A percentile compares a stretch with the other conserved stretches of the same genome.
These are phyloP conservation scores for Taphrina sp. DNA, from an alignment of 1,139 yeast genomes.

Conservation along the genomic window DNA sequence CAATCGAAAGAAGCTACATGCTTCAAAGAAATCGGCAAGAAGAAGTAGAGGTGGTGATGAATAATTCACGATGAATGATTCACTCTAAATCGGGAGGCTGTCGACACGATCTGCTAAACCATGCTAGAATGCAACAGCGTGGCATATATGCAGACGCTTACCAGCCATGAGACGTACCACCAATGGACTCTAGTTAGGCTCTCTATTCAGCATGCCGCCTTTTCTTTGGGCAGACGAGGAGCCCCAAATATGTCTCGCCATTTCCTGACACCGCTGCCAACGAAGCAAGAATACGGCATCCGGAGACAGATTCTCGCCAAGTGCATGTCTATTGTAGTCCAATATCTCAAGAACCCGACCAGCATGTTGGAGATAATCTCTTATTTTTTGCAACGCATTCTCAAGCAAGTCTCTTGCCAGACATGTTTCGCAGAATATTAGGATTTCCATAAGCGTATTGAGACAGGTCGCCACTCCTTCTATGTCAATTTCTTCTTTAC, in stretches of 20 bases:
- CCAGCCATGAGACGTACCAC: neutral
- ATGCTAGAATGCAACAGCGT: neutral
- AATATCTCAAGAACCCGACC: slow-evolving; percentile 29
- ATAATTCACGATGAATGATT: too few relatives aligned
- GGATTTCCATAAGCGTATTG: neutral
- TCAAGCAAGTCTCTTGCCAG: neutral
- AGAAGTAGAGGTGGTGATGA: slow-evolving; percentile 21
- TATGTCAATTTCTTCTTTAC: too few relatives aligned
- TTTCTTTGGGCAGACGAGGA: neutral
- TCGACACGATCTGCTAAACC: neutral
- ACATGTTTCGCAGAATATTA: neutral
- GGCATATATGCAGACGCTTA: neutral
- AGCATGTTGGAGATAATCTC: slow-evolving; percentile 12
- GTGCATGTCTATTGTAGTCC: slow-evolving; percentile 2
- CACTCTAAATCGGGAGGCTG: too few relatives aligned
- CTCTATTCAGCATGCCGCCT: neutral
- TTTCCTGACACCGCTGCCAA: slow-evolving; percentile 27
- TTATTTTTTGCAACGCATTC: slow-evolving; percentile 14
- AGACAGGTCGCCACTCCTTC: neutral
- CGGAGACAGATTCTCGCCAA: neutral
- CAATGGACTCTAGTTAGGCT: too few relatives aligned
- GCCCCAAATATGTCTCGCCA: slow-evolving; percentile 24
- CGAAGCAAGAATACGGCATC: slow-evolving; percentile 12
- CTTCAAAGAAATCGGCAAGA: slow-evolving; percentile 23
- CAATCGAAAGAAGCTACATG: slow-evolving; percentile 18